These are phyloP conservation scores for Biancaea sappan DNA, from an alignment of 306 rosid genomes.

Conservation along the genomic window DNA sequence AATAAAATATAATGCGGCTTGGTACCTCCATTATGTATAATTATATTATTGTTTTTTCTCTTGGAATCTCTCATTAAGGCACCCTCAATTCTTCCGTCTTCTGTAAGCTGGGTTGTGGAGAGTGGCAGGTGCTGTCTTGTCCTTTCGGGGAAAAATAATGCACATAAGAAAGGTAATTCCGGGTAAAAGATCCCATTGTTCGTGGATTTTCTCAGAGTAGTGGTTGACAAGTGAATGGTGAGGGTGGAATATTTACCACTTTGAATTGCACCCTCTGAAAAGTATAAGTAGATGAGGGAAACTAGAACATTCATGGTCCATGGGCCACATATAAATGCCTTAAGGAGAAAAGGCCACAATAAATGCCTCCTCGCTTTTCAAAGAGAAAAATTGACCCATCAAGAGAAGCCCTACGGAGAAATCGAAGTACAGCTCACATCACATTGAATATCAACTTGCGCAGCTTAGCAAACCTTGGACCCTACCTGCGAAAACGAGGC, in stretches of 20 bases:
- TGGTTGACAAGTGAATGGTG: background rate
- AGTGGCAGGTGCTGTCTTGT: too few species aligned
- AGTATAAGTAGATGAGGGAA: background rate
- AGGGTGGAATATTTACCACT: background rate
- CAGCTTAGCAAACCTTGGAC: slow-evolving; percentile 5
- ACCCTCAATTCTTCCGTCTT: background rate
- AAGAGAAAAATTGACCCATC: background rate
- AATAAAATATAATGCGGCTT: background rate
- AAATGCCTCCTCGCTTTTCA: background rate
- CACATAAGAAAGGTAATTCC: background rate
- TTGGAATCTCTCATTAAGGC: too few species aligned
- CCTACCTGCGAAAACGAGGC: slow-evolving; percentile 10
- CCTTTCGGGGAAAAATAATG: background rate
- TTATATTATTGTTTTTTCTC: too few species aligned
- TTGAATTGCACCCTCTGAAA: background rate
- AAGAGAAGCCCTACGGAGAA: background rate
- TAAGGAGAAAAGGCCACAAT: background rate
- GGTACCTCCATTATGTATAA: background rate
- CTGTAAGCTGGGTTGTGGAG: background rate
- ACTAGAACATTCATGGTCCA: background rate
- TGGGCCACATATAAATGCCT: background rate
- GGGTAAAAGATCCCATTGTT: background rate
- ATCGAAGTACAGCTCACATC: slow-evolving; percentile 28
- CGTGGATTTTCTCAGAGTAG: background rate
- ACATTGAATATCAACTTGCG: slow-evolving; percentile 15